A percentile compares a stretch with the other conserved stretches of the same genome.
These are phyloP conservation scores for Hypericum perforatum DNA, from an alignment of 345 rosid genomes.

Conservation along the genomic window DNA sequence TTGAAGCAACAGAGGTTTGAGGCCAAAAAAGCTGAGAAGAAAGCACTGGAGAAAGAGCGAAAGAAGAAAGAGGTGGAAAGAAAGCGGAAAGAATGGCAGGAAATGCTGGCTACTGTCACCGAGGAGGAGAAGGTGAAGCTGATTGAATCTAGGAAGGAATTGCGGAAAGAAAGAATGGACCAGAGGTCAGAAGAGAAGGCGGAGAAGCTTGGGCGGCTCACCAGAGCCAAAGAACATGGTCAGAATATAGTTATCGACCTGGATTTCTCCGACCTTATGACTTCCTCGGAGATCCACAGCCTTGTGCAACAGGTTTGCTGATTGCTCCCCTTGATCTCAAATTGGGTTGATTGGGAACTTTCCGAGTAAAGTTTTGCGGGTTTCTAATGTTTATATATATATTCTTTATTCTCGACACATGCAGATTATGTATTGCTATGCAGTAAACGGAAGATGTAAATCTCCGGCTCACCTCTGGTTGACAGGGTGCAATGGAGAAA, in stretches of 20 bases:
- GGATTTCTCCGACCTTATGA: slow-evolving; percentile 74
- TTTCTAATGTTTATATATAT: slow-evolving; percentile 1
- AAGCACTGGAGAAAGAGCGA: slow-evolving; percentile 59
- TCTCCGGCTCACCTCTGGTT: slow-evolving; percentile 75
- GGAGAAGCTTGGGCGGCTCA: slow-evolving; percentile 47
- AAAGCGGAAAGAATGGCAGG: slow-evolving; percentile 54
- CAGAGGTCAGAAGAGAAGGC: slow-evolving; percentile 61
- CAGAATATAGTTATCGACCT: slow-evolving; percentile 75
- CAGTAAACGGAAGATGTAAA: slow-evolving; percentile 57
- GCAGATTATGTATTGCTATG: slow-evolving; percentile 92
- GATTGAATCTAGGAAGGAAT: slow-evolving; percentile 50
- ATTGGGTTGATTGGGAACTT: too few relatives aligned
- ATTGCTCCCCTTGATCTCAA: not conserved
- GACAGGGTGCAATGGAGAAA: slow-evolving; percentile 64
- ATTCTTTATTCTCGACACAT: slow-evolving; percentile 7
- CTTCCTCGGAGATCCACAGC: slow-evolving; percentile 61
- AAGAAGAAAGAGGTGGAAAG: slow-evolving; percentile 59
- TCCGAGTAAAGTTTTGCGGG: not conserved
- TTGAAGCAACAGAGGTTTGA: slow-evolving; percentile 67
- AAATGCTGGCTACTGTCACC: slow-evolving; percentile 31
- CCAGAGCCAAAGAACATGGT: slow-evolving; percentile 48
- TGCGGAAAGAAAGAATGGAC: slow-evolving; percentile 67
- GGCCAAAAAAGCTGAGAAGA: slow-evolving; percentile 82
- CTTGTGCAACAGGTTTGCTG: slow-evolving; percentile 70
- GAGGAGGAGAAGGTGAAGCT: slow-evolving; percentile 63